Percentiles rank a stretch among this genome's conserved stretches.
phyloP scores from a whole-genome alignment of 371 early-diverging fungal species.

The Choanephora cucurbitarum region DNA sequence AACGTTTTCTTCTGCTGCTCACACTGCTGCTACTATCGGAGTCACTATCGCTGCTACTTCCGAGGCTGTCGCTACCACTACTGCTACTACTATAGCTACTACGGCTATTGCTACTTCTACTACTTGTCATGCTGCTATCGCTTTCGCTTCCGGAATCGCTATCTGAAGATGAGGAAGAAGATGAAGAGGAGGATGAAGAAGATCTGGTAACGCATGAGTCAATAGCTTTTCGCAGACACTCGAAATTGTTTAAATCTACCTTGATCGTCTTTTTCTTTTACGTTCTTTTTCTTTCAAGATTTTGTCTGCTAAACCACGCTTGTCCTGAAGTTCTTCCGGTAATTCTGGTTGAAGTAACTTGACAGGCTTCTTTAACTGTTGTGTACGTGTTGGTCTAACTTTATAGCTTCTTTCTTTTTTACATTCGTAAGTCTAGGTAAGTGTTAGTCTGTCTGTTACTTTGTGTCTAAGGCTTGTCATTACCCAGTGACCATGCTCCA shows the following conservation, averaged over 20 bases:
- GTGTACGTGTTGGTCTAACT: conserved; percentile 63
- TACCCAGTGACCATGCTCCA: conserved; percentile 67
- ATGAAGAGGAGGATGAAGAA: too few relatives aligned
- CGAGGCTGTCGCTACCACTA: conserved; percentile 11
- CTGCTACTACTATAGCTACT: conserved; percentile 16
- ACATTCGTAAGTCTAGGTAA: conserved; percentile 57
- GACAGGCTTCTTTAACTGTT: conserved; percentile 62
- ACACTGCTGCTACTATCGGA: conserved; percentile 1
- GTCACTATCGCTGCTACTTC: conserved; percentile 5
- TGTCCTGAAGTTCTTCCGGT: conserved; percentile 55
- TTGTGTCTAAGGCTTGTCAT: not conserved
- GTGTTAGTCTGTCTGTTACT: not conserved
- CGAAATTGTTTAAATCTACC: conserved; percentile 5
- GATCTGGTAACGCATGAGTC: too few relatives aligned
- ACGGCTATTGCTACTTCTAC: conserved; percentile 15
- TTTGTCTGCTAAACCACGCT: conserved; percentile 58
- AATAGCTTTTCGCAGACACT: not conserved
- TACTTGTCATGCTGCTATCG: conserved; percentile 12
- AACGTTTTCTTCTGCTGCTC: not conserved
- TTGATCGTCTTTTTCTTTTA: conserved; percentile 28
- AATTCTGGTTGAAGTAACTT: conserved; percentile 52
- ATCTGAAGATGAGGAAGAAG: conserved; percentile 10
- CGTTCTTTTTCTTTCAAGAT: conserved; percentile 54
- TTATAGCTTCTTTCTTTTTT: conserved; percentile 55
- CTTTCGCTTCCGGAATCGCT: conserved; percentile 1